Percentiles rank a stretch among this genome's conserved stretches.
Conservation (phyloP, 331 rosid genomes). For the Malus hybrid region DNA sequence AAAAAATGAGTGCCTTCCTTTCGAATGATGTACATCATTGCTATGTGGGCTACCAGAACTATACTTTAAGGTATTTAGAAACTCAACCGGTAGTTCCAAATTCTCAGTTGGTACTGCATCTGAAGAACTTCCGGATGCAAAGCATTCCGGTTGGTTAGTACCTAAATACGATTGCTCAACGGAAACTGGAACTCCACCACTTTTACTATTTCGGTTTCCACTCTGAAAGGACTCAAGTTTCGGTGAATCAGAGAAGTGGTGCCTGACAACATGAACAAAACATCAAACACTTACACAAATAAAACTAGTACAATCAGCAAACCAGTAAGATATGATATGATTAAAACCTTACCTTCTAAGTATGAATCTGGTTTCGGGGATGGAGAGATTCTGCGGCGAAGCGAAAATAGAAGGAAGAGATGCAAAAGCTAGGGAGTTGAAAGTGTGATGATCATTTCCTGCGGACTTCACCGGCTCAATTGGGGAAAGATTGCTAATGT, state of each 20-base stretch:
- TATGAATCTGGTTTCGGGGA: conserved; percentile 12
- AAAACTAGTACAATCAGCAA: not conserved
- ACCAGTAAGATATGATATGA: not conserved
- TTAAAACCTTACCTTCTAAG: conserved; percentile 18
- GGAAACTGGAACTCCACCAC: not conserved
- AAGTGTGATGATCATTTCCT: conserved; percentile 17
- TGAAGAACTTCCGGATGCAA: not conserved
- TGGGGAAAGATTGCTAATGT: conserved; percentile 36
- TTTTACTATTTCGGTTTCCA: not conserved
- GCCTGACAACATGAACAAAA: conserved; percentile 12
- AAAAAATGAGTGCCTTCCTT: conserved; percentile 4
- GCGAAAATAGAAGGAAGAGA: conserved; percentile 29
- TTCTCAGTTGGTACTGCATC: not conserved
- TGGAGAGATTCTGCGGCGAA: conserved; percentile 27
- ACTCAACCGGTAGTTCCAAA: conserved; percentile 8
- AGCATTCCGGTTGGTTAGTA: not conserved
- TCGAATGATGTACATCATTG: not conserved
- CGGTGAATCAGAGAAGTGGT: conserved; percentile 4
- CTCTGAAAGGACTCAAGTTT: not conserved
- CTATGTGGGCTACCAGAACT: conserved; percentile 23
- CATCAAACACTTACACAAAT: not conserved
- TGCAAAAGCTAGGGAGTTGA: conserved; percentile 20
- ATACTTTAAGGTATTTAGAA: conserved; percentile 12
- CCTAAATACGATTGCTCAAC: not conserved
- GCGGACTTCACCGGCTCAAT: conserved; percentile 24